Evolutionary conservation across 805 yeast genomes (phyloP), one percentile per base, ranked within the genome.

Genomic region (Saturnispora gosingensis): DNA sequence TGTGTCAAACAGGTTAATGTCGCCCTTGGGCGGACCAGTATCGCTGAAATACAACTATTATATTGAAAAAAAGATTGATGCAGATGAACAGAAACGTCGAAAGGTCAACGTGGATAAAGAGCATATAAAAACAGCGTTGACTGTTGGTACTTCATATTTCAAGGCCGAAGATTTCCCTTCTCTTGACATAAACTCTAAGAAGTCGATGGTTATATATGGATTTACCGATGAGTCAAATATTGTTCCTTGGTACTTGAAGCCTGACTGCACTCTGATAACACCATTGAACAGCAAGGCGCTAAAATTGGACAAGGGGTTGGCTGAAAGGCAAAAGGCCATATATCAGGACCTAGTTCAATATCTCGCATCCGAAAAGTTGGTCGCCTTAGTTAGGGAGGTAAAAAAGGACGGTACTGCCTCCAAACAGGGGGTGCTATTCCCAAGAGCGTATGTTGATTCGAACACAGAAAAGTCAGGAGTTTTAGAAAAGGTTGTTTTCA

Each of bases 161-260:
- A 78, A 81, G 0, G 60, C 85, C 5, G 79, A 82, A 13, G 71
- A 72, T 34, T 68, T 69, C 10, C 68, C 73, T 3, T 61, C 80
- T 16, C 67, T 67, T 30, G 25, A 46, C 4, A 20, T 50, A n/a
- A 18, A 47, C 10, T 72, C 82, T 0, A 51, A 53, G 4, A 73
- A 82, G 1, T 82, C 84, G 0, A 61, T 88, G 11, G 89, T 83
- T 61, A 69, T 88, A 1, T 58, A 86, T 24, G 87, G 88, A 0
- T 80, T 88, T 54, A 63, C 79, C 7, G 68, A 71, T 4, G 58
- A 61, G n/a, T 58, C 58, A 0, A 59, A 66, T 1, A 59, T 88
- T 2, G 86, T 88, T 0, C 72, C 81, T 5, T 81, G 82, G 63
- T 80, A 74, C 59, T 69, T 81, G 43, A 74, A 76, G 45, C 78